Percentiles rank a stretch among this genome's conserved stretches.
Evolutionary conservation across 768 basidiomycete genomes (phyloP).

Genomic region (Amanita polypyramis): DNA sequence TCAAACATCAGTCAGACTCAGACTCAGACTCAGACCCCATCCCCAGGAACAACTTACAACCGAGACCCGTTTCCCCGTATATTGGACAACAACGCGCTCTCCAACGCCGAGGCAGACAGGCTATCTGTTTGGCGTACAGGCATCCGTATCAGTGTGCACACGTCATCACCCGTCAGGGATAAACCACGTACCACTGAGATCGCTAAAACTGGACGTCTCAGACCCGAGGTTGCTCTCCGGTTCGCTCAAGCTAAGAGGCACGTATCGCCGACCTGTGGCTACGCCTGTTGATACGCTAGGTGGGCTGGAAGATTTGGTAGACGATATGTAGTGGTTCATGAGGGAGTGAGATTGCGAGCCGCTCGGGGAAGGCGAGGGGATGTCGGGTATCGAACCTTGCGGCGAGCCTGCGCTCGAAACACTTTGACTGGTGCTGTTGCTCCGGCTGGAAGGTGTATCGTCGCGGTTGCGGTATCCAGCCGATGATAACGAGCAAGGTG

Average conservation of each 20-base stretch:
- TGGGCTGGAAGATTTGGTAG: slow-evolving; percentile 52
- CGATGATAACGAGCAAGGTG: slow-evolving; percentile 25
- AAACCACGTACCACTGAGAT: slow-evolving; percentile 61
- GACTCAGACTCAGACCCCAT: background rate
- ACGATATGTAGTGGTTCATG: slow-evolving; percentile 37
- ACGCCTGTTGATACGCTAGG: slow-evolving; percentile 46
- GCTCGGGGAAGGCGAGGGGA: slow-evolving; percentile 58
- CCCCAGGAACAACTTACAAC: slow-evolving; percentile 43
- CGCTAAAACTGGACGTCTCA: slow-evolving; percentile 76
- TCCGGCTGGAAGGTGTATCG: slow-evolving; percentile 29
- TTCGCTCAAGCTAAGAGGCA: slow-evolving; percentile 36
- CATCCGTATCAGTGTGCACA: slow-evolving; percentile 1
- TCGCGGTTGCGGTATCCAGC: slow-evolving; percentile 19
- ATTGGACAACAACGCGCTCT: slow-evolving; percentile 73
- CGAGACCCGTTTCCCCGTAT: slow-evolving; percentile 56
- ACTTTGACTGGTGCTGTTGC: slow-evolving; percentile 55
- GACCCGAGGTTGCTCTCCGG: slow-evolving; percentile 59
- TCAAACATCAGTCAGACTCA: background rate
- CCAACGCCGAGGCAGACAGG: slow-evolving; percentile 68
- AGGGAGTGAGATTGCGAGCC: slow-evolving; percentile 46
- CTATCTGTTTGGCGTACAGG: slow-evolving; percentile 48
- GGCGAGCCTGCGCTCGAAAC: slow-evolving; percentile 67
- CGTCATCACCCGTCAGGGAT: background rate
- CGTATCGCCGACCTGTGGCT: slow-evolving; percentile 39
- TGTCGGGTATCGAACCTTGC: slow-evolving; percentile 71